These are phyloP conservation scores for Pseudonitzschia delicatissima DNA, from an alignment of 108 stramenopile genomes.

Conservation along the genomic window DNA sequence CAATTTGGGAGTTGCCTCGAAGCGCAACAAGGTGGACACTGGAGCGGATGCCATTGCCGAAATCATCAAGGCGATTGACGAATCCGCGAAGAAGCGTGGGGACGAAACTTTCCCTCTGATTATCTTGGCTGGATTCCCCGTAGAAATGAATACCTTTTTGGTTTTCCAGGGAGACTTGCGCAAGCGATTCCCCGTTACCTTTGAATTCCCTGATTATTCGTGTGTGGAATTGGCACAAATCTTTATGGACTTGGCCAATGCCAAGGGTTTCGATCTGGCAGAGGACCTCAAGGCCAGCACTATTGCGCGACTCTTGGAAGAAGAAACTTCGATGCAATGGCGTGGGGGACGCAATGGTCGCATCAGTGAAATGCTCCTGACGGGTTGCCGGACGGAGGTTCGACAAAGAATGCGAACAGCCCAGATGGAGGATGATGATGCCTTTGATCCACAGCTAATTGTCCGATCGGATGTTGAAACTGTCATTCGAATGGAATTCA, in stretches of 20 bases:
- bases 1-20: slow-evolving; percentile 82
- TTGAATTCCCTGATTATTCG: slow-evolving; percentile 89
- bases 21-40: slow-evolving; percentile 62
- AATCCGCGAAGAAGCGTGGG: slow-evolving; percentile 46
- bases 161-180: slow-evolving; percentile 63
- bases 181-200: slow-evolving; percentile 72
- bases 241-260: slow-evolving; percentile 74
- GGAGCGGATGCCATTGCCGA: slow-evolving; percentile 74
- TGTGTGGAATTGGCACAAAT: slow-evolving; percentile 77
- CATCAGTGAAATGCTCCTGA: slow-evolving; percentile 81
- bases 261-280: slow-evolving; percentile 85
- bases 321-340: slow-evolving; percentile 73
- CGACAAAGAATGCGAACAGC: slow-evolving; percentile 75
- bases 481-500: slow-evolving; percentile 76
- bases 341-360: slow-evolving; percentile 84
- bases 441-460: slow-evolving; percentile 86
- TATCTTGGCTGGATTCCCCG: slow-evolving; percentile 83
- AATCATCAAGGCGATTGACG: slow-evolving; percentile 74
- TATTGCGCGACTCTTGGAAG: slow-evolving; percentile 60
- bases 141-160: slow-evolving; percentile 85
- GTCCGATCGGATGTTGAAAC: slow-evolving; percentile 73
- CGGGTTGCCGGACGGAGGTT: slow-evolving; percentile 78
- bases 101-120: slow-evolving; percentile 62
- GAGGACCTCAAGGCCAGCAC: slow-evolving; percentile 48
- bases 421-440: slow-evolving; percentile 73